Evolutionary conservation across 163 green algal genomes (phyloP), one percentile per base, ranked within the genome.

Genomic region (Chlamydomonas reinhardtii): DNA sequence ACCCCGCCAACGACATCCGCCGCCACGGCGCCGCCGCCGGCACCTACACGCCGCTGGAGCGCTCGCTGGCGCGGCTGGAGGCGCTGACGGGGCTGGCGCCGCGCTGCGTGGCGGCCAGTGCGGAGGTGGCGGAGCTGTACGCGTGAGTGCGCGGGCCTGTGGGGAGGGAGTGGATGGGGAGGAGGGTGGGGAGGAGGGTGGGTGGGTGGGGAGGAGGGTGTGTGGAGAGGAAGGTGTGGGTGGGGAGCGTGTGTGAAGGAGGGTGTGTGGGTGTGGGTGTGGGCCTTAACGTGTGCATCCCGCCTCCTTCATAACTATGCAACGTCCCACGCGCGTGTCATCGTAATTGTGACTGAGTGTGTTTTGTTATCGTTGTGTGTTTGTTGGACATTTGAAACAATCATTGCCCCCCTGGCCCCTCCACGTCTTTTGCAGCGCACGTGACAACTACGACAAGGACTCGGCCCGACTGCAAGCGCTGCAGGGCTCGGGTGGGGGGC

Each of bases 31-130:
- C 86, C 34, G 83, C 85, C 32, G 93, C 92, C n/a, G n/a, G n/a
- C n/a, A n/a, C 92, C 19, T 97, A 95, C 83, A 82, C 76, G 4
- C 80, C 81, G 1, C 72, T 92, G 20, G 92, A 98, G 90, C 89
- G 88, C 31, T 84, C 90, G 35, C 90, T 97, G 65, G 94, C 92
- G 2, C 90, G 90, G 32, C 91, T 97, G 85, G 94, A 97, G 91
- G 92, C 91, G 16, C 90, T 97, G 3, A 88, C 84, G 14, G 91
- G 88, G 14, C 71, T 90, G 64, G 32, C 52, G 35, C 91, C 92
- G 39, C 56, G 80, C 22, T 93, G 89, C 69, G 35, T 71, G 6
- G 34, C 74, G 61, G 12, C 74, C 29, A 16, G 74, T 4, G 64
- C 90, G 11, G 70, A 89, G 34, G 19, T 14, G 1, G 59, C 66